Base-by-base conservation (phyloP, 2,329 filamentous ascomycete species). In the Colletotrichum musicola region DNA sequence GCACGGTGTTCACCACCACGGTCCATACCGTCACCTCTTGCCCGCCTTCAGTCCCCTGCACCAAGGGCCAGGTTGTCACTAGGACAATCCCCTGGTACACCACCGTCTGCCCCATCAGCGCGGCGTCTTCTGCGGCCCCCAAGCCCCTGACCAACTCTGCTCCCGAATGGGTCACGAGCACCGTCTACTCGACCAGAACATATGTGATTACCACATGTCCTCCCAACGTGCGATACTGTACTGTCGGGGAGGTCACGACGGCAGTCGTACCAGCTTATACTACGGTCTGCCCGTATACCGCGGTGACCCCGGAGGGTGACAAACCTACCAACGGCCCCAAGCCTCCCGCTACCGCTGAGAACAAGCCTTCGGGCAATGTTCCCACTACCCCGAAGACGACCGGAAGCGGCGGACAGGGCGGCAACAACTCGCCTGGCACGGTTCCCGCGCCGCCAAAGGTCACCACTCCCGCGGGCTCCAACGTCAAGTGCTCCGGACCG, bases 181-280 rank as follows among this genome's bases (percentile, higher is more conserved):
- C 79, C 18, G 75, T 83, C 62, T 82, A 77, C 74, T 78, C 77
- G 53, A 83, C 80, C 20, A 72, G 72, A 9, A 74, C 87, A 71
- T 82, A 86, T 71, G 90, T 87, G 71, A 81, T 89, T 77, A 88
- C 84, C 74, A 85, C 84, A 44, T 89, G 87, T 77, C 83, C 81
- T 54, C 79, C 86, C 20, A 74, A 75, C 10, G 75, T 83, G 1
- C 75, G 73, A 38, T 74, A 81, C 77, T 83, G 81, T 73, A 79
- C 81, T 9, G 75, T 70, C 1, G 76, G 76, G 20, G 74, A 78
- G 30, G 75, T 82, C 42, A 80, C 78, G 18, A 84, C 82, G 2
- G 71, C 76, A 70, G 72, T 77, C 40, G 70, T 77, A 38, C 72
- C 76, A 40, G 63, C 72, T 63, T 81, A 78, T 38, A 83, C 81